phyloP scores from a whole-genome alignment of 495 filamentous ascomycete genomes.

The Tuber microsphaerosporum region DNA sequence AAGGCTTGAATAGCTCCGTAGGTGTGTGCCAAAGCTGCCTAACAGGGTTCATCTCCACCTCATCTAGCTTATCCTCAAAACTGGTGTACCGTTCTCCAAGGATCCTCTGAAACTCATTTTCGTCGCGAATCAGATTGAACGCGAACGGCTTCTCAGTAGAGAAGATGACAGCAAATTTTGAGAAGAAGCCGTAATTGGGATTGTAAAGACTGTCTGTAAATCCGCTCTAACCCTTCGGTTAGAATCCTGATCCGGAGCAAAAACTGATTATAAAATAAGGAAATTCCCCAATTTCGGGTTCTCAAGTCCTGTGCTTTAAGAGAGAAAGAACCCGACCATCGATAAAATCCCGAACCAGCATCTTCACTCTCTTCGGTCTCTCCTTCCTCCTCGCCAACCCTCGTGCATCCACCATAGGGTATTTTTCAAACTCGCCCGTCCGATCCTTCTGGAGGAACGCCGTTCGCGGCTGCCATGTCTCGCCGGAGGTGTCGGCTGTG shows the following conservation, averaged over 20 bases:
- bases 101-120: conserved; percentile 67
- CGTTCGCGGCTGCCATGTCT: conserved; percentile 70
- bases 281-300: background rate
- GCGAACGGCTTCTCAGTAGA: conserved; percentile 86
- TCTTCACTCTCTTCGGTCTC: conserved; percentile 82
- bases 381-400: conserved; percentile 63
- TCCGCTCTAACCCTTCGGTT: background rate
- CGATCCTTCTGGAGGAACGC: conserved; percentile 65
- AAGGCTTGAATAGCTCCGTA: conserved; percentile 91
- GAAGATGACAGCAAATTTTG: conserved; percentile 95
- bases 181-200: conserved; percentile 95
- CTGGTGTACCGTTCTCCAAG: conserved; percentile 73
- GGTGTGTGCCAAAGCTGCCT: conserved; percentile 98
- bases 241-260: background rate
- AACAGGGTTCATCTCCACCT: conserved; percentile 57
- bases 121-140: conserved; percentile 72
- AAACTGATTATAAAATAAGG: background rate
- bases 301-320: background rate
- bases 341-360: conserved; percentile 94
- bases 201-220: conserved; percentile 86
- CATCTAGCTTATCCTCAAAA: conserved; percentile 85
- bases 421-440: conserved; percentile 66
- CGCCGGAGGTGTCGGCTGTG: conserved; percentile 34
- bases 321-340: conserved; percentile 57
- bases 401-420: conserved; percentile 76